Evolutionary conservation across 345 rosid genomes (phyloP).

Genomic region (Abelmoschus esculentus): DNA sequence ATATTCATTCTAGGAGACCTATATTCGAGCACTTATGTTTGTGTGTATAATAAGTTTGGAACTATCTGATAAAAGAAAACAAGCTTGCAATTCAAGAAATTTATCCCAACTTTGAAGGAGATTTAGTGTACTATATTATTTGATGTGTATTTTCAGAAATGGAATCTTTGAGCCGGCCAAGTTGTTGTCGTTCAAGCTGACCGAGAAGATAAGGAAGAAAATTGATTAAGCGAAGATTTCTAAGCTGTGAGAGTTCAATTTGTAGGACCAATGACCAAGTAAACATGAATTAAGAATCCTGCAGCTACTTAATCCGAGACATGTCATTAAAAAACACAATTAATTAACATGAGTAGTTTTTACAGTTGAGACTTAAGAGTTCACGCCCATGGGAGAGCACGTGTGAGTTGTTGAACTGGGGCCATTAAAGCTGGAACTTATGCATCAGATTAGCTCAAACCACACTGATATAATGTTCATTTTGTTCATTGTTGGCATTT

Average conservation of each 20-base stretch:
- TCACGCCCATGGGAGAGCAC: not conserved
- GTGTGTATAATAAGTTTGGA: not conserved
- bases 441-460: not conserved
- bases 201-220: not conserved
- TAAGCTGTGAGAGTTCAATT: not conserved
- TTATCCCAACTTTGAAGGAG: not conserved
- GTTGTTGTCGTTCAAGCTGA: not conserved
- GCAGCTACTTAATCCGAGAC: too few relatives aligned
- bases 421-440: conserved; percentile 6
- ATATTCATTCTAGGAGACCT: too few relatives aligned
- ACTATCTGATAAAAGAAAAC: not conserved
- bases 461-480: not conserved
- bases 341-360: not conserved
- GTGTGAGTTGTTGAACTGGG: conserved; percentile 12
- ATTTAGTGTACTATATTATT: not conserved
- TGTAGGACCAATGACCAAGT: not conserved
- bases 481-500: too few relatives aligned
- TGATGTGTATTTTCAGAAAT: not conserved
- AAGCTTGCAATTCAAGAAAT: not conserved
- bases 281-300: conserved; percentile 21
- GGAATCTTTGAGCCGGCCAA: not conserved
- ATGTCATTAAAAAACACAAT: too few relatives aligned
- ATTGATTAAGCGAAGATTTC: not conserved
- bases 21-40: too few relatives aligned
- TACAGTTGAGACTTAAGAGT: not conserved